phyloP scores from a whole-genome alignment of 2,329 filamentous ascomycete genomes.

The Didymella arachidicola region DNA sequence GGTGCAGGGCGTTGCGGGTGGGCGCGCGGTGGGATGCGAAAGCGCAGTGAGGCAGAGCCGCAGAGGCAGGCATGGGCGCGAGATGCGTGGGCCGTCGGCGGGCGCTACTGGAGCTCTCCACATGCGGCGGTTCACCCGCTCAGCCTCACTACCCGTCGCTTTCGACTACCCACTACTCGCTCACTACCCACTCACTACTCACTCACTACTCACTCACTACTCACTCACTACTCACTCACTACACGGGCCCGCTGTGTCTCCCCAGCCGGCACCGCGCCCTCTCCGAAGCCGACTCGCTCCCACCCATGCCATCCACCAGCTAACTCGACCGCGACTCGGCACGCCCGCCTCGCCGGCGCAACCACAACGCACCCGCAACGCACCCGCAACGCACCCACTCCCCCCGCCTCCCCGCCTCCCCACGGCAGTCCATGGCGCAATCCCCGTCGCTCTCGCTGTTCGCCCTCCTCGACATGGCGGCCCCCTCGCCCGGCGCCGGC shows the following conservation, averaged over 20 bases:
- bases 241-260: too few species aligned
- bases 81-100: not conserved
- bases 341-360: not conserved
- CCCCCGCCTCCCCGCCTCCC: too few species aligned
- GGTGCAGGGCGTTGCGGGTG: not conserved
- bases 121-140: not conserved
- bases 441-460: conserved; percentile 27
- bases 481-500: conserved; percentile 27
- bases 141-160: not conserved
- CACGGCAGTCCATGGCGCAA: not conserved
- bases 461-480: conserved; percentile 34
- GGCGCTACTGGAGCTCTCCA: conserved; percentile 17
- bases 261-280: not conserved
- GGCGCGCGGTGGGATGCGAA: conserved; percentile 19
- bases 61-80: too few species aligned
- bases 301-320: not conserved
- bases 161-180: not conserved
- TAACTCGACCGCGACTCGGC: not conserved
- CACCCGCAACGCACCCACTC: too few species aligned
- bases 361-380: not conserved
- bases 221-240: not conserved
- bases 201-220: not conserved
- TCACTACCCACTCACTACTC: too few species aligned
- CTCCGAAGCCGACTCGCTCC: too few species aligned
- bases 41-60: conserved; percentile 21